Conservation (phyloP, 2,329 filamentous ascomycete species). For the Botryotinia convoluta region DNA sequence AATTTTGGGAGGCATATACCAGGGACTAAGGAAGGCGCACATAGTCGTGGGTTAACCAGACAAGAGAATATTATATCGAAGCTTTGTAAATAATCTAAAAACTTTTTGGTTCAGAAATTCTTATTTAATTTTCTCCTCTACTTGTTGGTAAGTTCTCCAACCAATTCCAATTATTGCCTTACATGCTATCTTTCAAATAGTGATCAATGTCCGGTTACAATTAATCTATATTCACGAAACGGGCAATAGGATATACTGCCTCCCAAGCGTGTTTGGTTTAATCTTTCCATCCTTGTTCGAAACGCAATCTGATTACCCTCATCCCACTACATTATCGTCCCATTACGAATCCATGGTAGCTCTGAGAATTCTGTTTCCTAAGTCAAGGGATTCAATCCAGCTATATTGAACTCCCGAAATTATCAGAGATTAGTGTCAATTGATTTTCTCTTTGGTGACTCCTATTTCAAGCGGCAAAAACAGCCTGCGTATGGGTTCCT, state of each 20-base stretch:
- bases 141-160: not conserved
- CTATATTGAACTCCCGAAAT: not conserved
- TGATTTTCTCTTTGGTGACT: not conserved
- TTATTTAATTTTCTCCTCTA: not conserved
- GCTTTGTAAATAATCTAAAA: not conserved
- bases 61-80: not conserved
- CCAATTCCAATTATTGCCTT: not conserved
- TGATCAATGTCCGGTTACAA: not conserved
- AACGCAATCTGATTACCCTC: not conserved
- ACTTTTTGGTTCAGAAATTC: not conserved
- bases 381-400: not conserved
- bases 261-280: not conserved
- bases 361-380: too few relatives aligned
- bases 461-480: not conserved
- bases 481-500: fast-evolving
- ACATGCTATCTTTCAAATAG: not conserved
- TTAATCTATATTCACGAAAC: not conserved
- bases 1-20: not conserved
- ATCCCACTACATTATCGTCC: not conserved
- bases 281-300: not conserved
- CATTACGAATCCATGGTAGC: not conserved
- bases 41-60: not conserved
- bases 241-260: not conserved
- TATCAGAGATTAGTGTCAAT: not conserved
- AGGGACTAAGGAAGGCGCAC: not conserved